phyloP scores from a whole-genome alignment of 2,329 filamentous ascomycete species.

The Trichoderma afroharzianum region DNA sequence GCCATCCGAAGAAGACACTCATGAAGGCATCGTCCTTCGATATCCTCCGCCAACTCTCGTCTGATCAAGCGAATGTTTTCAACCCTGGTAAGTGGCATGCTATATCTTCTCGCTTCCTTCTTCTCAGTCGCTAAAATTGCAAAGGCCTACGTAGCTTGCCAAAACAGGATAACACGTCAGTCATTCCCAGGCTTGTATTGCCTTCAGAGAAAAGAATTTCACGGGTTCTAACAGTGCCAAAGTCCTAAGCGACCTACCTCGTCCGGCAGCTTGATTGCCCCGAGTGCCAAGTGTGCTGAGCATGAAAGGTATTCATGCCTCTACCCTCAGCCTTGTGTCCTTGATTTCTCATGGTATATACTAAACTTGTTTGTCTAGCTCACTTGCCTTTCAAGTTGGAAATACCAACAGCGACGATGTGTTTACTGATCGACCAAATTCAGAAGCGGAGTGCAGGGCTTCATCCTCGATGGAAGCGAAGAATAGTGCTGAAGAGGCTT shows the following conservation, averaged over 20 bases:
- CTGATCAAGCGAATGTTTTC: not conserved
- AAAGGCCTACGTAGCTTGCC: not conserved
- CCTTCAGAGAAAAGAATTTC: not conserved
- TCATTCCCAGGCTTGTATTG: not conserved
- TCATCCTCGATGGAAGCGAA: not conserved
- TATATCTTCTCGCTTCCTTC: not conserved
- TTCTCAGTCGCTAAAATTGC: not conserved
- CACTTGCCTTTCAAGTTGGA: conserved; percentile 17
- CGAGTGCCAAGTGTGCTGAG: not conserved
- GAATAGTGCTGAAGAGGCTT: not conserved
- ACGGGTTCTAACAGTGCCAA: not conserved
- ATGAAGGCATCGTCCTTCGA: conserved; percentile 15
- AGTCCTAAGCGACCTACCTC: conserved; percentile 7
- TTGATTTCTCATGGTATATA: not conserved
- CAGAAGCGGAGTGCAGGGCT: not conserved
- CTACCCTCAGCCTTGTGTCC: not conserved
- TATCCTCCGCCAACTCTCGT: not conserved
- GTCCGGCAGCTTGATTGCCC: not conserved
- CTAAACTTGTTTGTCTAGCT: not conserved
- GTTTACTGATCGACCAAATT: not conserved
- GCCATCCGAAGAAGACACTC: conserved; percentile 8
- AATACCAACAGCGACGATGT: conserved; percentile 8
- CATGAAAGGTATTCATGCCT: not conserved
- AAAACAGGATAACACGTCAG: not conserved
- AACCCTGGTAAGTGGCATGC: not conserved